Conservation (phyloP, 441 rosid species). For the Erodium chrysanthum region DNA sequence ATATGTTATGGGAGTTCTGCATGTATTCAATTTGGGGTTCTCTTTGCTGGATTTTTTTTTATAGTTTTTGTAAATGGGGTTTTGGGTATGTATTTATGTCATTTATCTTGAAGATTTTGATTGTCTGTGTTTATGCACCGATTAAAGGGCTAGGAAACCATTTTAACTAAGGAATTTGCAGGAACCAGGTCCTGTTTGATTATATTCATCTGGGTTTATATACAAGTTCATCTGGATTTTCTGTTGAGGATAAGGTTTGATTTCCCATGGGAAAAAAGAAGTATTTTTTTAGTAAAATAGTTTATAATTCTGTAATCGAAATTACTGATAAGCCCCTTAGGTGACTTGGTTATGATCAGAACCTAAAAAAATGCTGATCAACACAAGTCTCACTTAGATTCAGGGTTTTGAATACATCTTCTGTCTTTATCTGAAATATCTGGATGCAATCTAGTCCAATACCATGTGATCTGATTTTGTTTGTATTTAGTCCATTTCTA, state of each 20-base stretch:
- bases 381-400: constrained; percentile 7
- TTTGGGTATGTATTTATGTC: not conserved
- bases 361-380: constrained; percentile 1
- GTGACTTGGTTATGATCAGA: not conserved
- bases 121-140: constrained; percentile 16
- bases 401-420: not conserved
- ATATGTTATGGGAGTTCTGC: not conserved
- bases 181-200: constrained; percentile 9
- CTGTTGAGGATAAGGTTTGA: not conserved
- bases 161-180: constrained; percentile 15
- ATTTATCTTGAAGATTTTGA: constrained; percentile 4
- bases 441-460: not conserved
- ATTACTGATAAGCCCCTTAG: not conserved
- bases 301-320: not conserved
- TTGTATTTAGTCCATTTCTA: not conserved
- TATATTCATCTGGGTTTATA: not conserved
- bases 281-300: too few relatives aligned
- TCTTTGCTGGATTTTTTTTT: not conserved
- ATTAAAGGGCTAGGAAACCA: constrained; percentile 7
- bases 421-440: not conserved
- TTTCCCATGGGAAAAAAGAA: too few relatives aligned
- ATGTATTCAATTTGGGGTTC: not conserved
- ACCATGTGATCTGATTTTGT: not conserved
- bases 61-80: not conserved
- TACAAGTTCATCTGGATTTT: too few relatives aligned